Percentiles rank a stretch among this genome's conserved stretches.
phyloP scores from a whole-genome alignment of 495 filamentous ascomycete genomes.

The Penicilliopsis zonata region DNA sequence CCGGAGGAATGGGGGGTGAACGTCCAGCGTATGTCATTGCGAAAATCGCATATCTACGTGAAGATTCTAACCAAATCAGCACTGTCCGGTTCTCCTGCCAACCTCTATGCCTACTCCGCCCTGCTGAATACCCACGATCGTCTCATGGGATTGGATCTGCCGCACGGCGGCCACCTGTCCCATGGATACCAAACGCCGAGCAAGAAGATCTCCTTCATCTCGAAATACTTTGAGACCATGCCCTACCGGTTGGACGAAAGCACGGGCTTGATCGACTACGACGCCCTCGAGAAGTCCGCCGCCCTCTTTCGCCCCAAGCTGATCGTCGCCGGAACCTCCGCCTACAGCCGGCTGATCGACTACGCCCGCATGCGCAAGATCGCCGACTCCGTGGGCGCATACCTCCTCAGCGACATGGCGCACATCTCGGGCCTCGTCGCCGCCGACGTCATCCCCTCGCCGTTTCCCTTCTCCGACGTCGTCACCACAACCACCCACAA shows the following conservation, averaged over 20 bases:
- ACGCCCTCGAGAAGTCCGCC: conserved; percentile 74
- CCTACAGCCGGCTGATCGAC: conserved; percentile 90
- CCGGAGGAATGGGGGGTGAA: conserved; percentile 94
- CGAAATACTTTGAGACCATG: conserved; percentile 97
- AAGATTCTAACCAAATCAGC: conserved; percentile 38
- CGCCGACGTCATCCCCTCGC: conserved; percentile 75
- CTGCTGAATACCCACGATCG: conserved; percentile 85
- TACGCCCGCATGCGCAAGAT: conserved; percentile 81
- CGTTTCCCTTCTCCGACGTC: conserved; percentile 83
- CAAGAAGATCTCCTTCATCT: conserved; percentile 97
- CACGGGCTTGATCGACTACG: conserved; percentile 91
- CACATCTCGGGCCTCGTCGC: conserved; percentile 93
- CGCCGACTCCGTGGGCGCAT: conserved; percentile 80
- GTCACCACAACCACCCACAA: conserved; percentile 99
- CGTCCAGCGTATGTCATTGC: conserved; percentile 62
- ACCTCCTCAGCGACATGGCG: conserved; percentile 93
- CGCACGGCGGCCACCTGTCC: conserved; percentile 92
- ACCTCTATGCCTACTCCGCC: conserved; percentile 91
- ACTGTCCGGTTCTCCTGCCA: conserved; percentile 89
- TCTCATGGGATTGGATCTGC: conserved; percentile 93
- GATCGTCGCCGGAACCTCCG: conserved; percentile 87
- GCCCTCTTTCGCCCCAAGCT: conserved; percentile 85
- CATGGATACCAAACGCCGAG: conserved; percentile 96
- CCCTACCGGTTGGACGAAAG: conserved; percentile 85
- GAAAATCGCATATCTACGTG: not conserved